Base-by-base conservation (phyloP, 495 filamentous ascomycete species). In the Pyrenula aspistea region DNA sequence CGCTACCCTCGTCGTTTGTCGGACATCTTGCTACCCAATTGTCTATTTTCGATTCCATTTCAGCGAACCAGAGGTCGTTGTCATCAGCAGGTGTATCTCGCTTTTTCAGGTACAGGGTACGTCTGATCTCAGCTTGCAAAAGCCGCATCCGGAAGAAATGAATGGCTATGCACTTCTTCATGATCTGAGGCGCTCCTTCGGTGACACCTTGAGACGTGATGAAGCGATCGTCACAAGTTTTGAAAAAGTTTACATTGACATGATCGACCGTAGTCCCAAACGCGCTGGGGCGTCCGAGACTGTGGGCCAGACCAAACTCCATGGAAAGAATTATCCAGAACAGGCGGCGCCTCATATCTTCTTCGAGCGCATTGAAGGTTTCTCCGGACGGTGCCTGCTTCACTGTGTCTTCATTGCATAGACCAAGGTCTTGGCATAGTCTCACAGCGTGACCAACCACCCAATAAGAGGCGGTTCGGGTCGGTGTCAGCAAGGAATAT, bases 111-210 rank as follows among this genome's bases (percentile, higher is more conserved):
- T 97, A 97, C 0, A 97, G 77, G 11, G 80, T 82, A 55, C 88
- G 80, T 49, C 91, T 76, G 49, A 92, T 91, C 68, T 97, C 91
- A 12, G 89, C 79, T 65, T 96, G 92, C 3, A 93, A 70, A 25
- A 93, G 69, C 55, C 89, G 80, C 91, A 97, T 96, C 63, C 86
- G 87, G 70, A 89, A 89, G 61, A 93, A 94, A 68, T 97, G 91
- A 57, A 95, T 90, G 10, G 88, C 83, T 20, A 95, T 83, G 60
- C 87, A 78, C 68, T 97, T 97, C 67, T 83, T 85, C 51, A 89
- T 71, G 22, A 85, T 83, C 0, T 78, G 78, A 22, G 80, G 83
- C 12, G 74, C 72, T 1, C 80, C 88, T 0, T 81, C 78, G 19
- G 77, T 69, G 51, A 96, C 84, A 10, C 87, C 91, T n/a, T 83